These are phyloP conservation scores for Limtongia smithiae DNA, from an alignment of 805 yeast genomes.

Conservation along the genomic window DNA sequence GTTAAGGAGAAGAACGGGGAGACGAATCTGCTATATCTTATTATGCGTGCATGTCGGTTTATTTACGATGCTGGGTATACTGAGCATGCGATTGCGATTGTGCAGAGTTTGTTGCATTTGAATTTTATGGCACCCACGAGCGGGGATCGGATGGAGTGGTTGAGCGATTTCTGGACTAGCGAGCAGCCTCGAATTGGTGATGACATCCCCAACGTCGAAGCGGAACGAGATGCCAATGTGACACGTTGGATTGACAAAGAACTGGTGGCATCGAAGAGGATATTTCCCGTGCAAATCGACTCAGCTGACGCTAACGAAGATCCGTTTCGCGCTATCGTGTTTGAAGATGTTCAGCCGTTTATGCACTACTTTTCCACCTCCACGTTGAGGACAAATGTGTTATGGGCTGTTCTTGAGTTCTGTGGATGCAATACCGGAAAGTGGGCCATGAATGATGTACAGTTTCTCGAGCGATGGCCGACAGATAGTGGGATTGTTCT, in stretches of 20 bases:
- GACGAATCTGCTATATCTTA: neutral
- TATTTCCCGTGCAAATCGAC: too few species aligned
- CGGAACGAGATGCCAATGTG: too few species aligned
- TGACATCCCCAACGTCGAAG: neutral
- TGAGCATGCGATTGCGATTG: conserved; percentile 28
- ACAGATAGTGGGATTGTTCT: neutral
- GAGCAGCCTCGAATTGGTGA: conserved; percentile 32
- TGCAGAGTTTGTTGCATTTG: conserved; percentile 29
- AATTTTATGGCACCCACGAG: conserved; percentile 15
- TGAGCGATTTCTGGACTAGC: conserved; percentile 27
- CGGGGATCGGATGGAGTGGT: conserved; percentile 1
- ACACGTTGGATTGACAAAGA: conserved; percentile 7
- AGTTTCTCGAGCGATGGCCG: too few species aligned
- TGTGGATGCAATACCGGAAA: too few species aligned
- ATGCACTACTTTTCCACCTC: conserved; percentile 10
- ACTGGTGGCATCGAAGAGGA: neutral
- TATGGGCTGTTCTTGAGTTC: too few species aligned
- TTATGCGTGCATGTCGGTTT: conserved; percentile 3
- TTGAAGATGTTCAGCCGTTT: conserved; percentile 26
- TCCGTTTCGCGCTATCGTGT: conserved; percentile 26
- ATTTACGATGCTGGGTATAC: conserved; percentile 28
- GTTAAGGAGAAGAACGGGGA: neutral
- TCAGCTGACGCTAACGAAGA: conserved; percentile 13
- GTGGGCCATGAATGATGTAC: too few species aligned
- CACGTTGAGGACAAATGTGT: too few species aligned